Base-by-base conservation (phyloP, 768 basidiomycete species). In the Tylopilus felleus region DNA sequence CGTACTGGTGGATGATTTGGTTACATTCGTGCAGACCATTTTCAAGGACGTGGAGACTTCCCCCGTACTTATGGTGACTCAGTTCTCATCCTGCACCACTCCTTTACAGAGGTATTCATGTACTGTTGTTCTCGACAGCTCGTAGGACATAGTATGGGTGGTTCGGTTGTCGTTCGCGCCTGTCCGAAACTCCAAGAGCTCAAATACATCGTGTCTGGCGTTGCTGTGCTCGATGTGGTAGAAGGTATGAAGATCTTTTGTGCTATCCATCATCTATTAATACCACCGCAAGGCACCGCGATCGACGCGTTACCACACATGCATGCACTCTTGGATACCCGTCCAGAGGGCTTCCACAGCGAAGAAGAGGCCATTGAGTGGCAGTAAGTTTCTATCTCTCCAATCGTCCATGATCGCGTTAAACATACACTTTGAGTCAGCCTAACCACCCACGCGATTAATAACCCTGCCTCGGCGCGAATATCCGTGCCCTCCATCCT, bases 101-200 rank as follows among this genome's bases (percentile, higher is more conserved):
- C 16, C 21, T 44, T 21, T 16, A 27, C 23, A 47, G 19, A 29
- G 40, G 7, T 53, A 29, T 40, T 52, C 39, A 44, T 22, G 7
- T 33, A 8, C 27, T 39, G 35, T 35, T 38, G 25, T 28, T 27
- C 14, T n/a, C 33, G 8, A 51, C 48, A 92, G 88, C 80, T 97
- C 8, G 79, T 97, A 9, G 97, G 97, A 0, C 97, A 99, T 66
- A 95, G 92, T 54, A 96, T 99, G 88, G 97, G 97, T 14, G 96
- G 95, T 23, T 86, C 94, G 0, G 94, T 97, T 4, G 80, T 91
- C 21, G 83, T 88, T 8, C 81, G 84, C 5, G 79, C 85, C 2
- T 84, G 83, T 56, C 82, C 90, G 2, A 65, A 71, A 17, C 75
- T 99, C 2, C 80, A 89, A 50, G 78, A 82, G 41, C 74, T 73